Conservation (phyloP, 306 rosid genomes). For the Quercus bicolor region DNA sequence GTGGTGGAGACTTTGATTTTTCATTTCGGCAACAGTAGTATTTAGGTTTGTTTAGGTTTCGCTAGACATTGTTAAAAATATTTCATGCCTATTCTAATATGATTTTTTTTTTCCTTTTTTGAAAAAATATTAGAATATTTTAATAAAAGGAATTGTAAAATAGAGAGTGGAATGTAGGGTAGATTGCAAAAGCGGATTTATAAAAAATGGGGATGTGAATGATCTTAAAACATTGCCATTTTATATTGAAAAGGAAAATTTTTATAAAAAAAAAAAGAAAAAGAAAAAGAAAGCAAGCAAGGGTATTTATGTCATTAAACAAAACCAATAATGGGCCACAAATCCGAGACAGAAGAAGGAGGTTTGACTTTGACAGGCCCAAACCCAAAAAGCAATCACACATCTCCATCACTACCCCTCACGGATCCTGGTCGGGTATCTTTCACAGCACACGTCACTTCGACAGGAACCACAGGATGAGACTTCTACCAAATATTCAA, state of each 20-base stretch:
- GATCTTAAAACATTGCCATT: not conserved
- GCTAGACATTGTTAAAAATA: too few relatives aligned
- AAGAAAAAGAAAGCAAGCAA: not conserved
- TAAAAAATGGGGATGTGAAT: not conserved
- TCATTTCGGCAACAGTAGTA: too few relatives aligned
- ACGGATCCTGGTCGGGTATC: constrained; percentile 27
- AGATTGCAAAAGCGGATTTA: too few relatives aligned
- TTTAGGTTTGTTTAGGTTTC: too few relatives aligned
- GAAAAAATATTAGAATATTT: too few relatives aligned
- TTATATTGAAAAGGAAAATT: not conserved
- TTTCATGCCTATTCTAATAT: too few relatives aligned
- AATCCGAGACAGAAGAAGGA: not conserved
- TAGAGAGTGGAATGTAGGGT: too few relatives aligned
- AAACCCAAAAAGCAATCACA: constrained; percentile 9
- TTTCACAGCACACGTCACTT: not conserved
- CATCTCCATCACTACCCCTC: constrained; percentile 23
- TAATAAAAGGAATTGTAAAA: too few relatives aligned
- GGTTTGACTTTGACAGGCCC: constrained; percentile 35
- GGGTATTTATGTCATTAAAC: constrained; percentile 10
- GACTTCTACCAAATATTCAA: not conserved
- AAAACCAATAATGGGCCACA: constrained; percentile 4
- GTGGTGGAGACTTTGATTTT: too few relatives aligned
- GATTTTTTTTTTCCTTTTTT: too few relatives aligned
- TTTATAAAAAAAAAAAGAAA: not conserved
- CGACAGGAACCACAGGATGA: constrained; percentile 8